phyloP scores from a whole-genome alignment of 139 green algal species.

The Edaphochlamys debaryana region DNA sequence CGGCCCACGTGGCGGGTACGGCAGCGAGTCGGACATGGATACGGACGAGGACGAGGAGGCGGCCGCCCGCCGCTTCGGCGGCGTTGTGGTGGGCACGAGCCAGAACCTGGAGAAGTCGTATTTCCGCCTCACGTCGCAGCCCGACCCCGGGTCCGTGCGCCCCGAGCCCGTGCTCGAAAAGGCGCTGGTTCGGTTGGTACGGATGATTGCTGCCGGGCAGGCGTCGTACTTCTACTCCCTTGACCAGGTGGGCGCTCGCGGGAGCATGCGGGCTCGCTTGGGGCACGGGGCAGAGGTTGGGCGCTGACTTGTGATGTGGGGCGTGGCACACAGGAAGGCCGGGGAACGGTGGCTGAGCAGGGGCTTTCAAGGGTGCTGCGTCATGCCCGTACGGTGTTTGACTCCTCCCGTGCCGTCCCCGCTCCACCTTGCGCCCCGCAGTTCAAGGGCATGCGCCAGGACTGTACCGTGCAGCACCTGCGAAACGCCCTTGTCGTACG shows the following conservation, averaged over 20 bases:
- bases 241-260: too few species aligned
- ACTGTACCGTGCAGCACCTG: slow-evolving; percentile 89
- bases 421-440: too few species aligned
- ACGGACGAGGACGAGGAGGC: slow-evolving; percentile 31
- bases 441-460: slow-evolving; percentile 93
- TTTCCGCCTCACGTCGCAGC: slow-evolving; percentile 80
- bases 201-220: slow-evolving; percentile 13
- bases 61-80: not conserved
- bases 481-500: slow-evolving; percentile 70
- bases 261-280: too few species aligned
- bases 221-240: slow-evolving; percentile 78
- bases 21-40: slow-evolving; percentile 31
- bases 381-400: too few species aligned
- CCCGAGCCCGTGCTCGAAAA: slow-evolving; percentile 71
- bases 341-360: too few species aligned
- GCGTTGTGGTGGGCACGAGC: slow-evolving; percentile 41
- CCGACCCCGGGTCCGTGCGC: slow-evolving; percentile 71
- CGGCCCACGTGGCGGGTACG: not conserved
- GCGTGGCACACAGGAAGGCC: too few species aligned
- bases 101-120: slow-evolving; percentile 86
- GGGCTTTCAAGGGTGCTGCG: too few species aligned
- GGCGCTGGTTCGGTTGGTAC: slow-evolving; percentile 71
- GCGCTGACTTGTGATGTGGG: too few species aligned
- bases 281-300: too few species aligned
- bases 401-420: too few species aligned